A percentile compares a stretch with the other conserved stretches of the same genome.
Evolutionary conservation across 2,329 filamentous ascomycete species (phyloP).

Genomic region (Monosporascus sp.): DNA sequence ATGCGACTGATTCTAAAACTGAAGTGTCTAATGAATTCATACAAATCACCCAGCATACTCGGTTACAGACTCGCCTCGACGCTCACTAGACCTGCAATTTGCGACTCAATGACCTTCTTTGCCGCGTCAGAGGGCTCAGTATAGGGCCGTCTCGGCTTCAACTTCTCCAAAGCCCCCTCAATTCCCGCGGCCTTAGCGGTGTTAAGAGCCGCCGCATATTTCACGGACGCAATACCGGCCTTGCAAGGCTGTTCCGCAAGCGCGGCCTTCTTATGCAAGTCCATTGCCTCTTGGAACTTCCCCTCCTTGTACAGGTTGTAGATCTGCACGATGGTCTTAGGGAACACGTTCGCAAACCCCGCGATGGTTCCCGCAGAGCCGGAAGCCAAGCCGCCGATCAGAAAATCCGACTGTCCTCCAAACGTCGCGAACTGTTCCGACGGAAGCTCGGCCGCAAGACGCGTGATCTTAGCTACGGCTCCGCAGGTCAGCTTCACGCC

Average conservation of each 20-base stretch:
- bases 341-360: constrained; percentile 59
- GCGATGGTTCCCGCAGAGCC: constrained; percentile 58
- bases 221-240: constrained; percentile 61
- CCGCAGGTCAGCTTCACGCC: constrained; percentile 65
- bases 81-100: constrained; percentile 32
- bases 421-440: constrained; percentile 60
- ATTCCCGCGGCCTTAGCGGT: constrained; percentile 57
- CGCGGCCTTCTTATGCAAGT: constrained; percentile 56
- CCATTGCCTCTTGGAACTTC: constrained; percentile 52
- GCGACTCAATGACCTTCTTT: constrained; percentile 35
- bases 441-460: constrained; percentile 46
- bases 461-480: constrained; percentile 55
- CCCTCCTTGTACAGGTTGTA: constrained; percentile 57
- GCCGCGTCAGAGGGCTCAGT: constrained; percentile 38
- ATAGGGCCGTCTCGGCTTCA: constrained; percentile 60
- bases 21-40: too few species aligned
- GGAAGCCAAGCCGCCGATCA: constrained; percentile 55
- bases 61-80: constrained; percentile 21
- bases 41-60: too few species aligned
- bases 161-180: constrained; percentile 50
- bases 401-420: constrained; percentile 69
- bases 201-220: constrained; percentile 60
- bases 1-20: too few species aligned
- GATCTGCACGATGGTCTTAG: constrained; percentile 50
- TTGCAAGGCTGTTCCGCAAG: constrained; percentile 63